Base-by-base conservation (phyloP, 306 rosid species). In the Gastrolobium villosum region DNA sequence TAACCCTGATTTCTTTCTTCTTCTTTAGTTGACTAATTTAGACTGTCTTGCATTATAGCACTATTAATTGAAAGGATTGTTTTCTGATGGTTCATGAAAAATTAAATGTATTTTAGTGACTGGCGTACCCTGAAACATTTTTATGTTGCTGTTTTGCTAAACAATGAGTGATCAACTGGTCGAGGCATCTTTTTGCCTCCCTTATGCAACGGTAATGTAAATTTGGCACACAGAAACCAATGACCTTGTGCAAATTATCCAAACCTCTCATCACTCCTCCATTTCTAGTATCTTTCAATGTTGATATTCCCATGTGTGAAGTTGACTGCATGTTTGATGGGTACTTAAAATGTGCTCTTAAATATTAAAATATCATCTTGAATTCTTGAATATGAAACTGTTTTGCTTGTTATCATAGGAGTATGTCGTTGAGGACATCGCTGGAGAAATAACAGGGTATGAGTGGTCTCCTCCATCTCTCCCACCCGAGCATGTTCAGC, bases 401-500 rank as follows among this genome's bases (percentile, higher is more conserved):
- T 40, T 66, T 56, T 68, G 6, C 62, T 74, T 31, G 0, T 20
- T 20, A 55, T 50, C 36, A 2, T 37, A 92, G 97, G 97, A 92
- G 83, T 92, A 92, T 52, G 97, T 89, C 3, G 97, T 90, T 2
- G 96, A 92, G 77, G 96, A 90, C 82, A 89, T 89, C 35, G 95
- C 90, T 66, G 94, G 93, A 49, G 91, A 92, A 87, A 83, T 89
- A 69, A 82, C 87, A 6, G 91, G 90, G 68, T 72, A 89, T 63
- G 90, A 92, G 43, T 92, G 97, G 97, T 77, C 86, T 43, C 88
- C 92, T 60, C 92, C 96, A 9, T 68, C 89, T 59, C 89, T 92
- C 61, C 92, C 94, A 0, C 59, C 83, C 0, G 97, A 92, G 89
- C 93, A 92, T 79, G 86, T 90, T 81, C 92, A 88, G 65, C 97